Conservation (phyloP, 768 basidiomycete genomes). For the Mycena amicta region DNA sequence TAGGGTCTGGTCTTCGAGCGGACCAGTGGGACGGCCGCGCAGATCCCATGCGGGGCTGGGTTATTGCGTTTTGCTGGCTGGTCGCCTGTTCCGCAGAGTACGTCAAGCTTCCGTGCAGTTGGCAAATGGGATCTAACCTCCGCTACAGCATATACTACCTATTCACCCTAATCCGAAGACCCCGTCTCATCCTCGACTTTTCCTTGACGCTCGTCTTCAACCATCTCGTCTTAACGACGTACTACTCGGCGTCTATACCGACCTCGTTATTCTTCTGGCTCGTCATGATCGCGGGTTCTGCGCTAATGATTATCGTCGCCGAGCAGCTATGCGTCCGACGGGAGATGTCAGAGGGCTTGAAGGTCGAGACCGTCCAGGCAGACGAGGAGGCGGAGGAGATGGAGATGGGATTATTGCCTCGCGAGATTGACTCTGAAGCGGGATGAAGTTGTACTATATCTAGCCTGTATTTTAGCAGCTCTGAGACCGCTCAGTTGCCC, state of each 20-base stretch:
- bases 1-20: conserved; percentile 60
- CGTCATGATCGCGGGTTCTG: conserved; percentile 68
- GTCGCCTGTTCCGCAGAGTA: conserved; percentile 84
- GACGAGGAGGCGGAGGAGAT: conserved; percentile 63
- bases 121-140: not conserved
- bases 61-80: conserved; percentile 87
- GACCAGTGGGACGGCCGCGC: conserved; percentile 66
- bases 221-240: conserved; percentile 92
- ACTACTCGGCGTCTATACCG: conserved; percentile 82
- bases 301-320: conserved; percentile 75
- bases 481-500: too few relatives aligned
- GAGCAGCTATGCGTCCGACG: conserved; percentile 91
- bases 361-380: conserved; percentile 47
- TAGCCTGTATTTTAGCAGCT: too few relatives aligned
- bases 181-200: conserved; percentile 94
- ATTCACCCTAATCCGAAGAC: conserved; percentile 85
- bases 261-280: conserved; percentile 94
- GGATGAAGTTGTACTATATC: too few relatives aligned
- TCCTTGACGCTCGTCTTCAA: conserved; percentile 87
- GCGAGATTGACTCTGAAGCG: not conserved
- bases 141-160: conserved; percentile 68
- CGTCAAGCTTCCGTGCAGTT: conserved; percentile 38
- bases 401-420: conserved; percentile 52
- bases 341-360: conserved; percentile 87
- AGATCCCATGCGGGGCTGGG: conserved; percentile 86